phyloP scores from a whole-genome alignment of 176 grass and related monocot species.

The Musa beccarii region DNA sequence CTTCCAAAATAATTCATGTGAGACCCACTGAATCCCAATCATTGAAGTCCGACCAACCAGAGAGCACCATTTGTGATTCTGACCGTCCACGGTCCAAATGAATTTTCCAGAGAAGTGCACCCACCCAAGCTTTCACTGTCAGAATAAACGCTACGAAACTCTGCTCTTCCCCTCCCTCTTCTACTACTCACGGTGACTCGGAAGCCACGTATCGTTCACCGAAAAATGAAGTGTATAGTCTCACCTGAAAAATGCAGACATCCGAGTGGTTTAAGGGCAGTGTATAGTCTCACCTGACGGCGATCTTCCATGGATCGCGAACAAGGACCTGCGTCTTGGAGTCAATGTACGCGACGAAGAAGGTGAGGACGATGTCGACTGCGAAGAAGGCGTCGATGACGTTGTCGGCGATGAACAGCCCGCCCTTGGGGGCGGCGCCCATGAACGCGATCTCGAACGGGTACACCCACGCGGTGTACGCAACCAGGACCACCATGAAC shows the following conservation, averaged over 20 bases:
- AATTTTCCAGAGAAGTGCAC: background rate
- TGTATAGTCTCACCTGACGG: constrained; percentile 34
- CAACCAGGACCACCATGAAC: constrained; percentile 88
- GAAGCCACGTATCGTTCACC: no score
- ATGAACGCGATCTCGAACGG: constrained; percentile 98
- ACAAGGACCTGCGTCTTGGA: constrained; percentile 70
- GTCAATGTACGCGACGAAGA: constrained; percentile 93
- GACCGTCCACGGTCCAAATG: background rate
- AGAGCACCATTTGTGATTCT: background rate
- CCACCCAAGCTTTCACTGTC: background rate
- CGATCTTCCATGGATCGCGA: constrained; percentile 48
- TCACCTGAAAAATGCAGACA: constrained; percentile 14
- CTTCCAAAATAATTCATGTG: background rate
- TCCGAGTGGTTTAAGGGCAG: no score
- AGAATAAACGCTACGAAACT: background rate
- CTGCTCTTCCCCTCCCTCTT: background rate
- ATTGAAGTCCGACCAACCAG: background rate
- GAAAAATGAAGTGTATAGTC: no score
- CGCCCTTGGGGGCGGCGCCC: constrained; percentile 63
- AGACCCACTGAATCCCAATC: background rate
- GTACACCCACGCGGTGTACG: constrained; percentile 97
- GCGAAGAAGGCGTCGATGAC: constrained; percentile 71
- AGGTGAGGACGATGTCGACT: constrained; percentile 76
- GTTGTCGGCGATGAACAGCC: constrained; percentile 58
- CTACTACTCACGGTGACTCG: no score